Base-by-base conservation (phyloP, 305 asterid species). In the Ajuga reptans region DNA sequence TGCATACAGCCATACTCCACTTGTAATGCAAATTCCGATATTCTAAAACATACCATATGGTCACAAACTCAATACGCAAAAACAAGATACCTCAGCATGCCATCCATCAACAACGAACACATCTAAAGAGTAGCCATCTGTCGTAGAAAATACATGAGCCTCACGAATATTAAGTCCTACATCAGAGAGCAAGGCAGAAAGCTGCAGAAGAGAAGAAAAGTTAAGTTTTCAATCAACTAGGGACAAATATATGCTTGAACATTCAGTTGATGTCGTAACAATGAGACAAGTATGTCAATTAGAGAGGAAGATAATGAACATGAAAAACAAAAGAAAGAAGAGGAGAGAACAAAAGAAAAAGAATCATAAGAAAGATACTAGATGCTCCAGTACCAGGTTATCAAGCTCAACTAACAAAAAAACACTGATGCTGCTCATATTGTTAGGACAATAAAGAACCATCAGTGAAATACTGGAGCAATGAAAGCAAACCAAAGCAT, bases 71-170 rank as follows among this genome's bases (percentile, higher is more conserved):
- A 73, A 72, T 50, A 50, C 62, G 34, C 24, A 69, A 71, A 77
- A 77, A 50, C 63, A 18, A 46, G 75, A 62, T 87, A 93, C 98
- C 98, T 90, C 95, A 61, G 66, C 65, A 69, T 83, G 87, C 98
- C 97, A 93, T 73, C 98, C 98, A 74, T 93, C 98, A 56, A 93
- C 97, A 79, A 87, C 96, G 82, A 93, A 93, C 49, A 90, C 95
- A 66, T 87, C 95, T 74, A 93, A 77, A 16, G 97, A 93, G 80
- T 85, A 93, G 75, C 96, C 96, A 85, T 93, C 97, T 11, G 75
- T 78, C 45, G 98, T 93, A 64, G 97, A 90, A 76, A 88, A 93
- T 58, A 93, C 94, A 87, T 93, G 98, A 81, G 98, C 98, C 84
- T 90, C 98, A 64, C 97, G 97, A 76, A 93, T 93, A 76, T 93